Evolutionary conservation across 2,329 filamentous ascomycete genomes (phyloP).

Genomic region (Aphanoascus verrucosus): DNA sequence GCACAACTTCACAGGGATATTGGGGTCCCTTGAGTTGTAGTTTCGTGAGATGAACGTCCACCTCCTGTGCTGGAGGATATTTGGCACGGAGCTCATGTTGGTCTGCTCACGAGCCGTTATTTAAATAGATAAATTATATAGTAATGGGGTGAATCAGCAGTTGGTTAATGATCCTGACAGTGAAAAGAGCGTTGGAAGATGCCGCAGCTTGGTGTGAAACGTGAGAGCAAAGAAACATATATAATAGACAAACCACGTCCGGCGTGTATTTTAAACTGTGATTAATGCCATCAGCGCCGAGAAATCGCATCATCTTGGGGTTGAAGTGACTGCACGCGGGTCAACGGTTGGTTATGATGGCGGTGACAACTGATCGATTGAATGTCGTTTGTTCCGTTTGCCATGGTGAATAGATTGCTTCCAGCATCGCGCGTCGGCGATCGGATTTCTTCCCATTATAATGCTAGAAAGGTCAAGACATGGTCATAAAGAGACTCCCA

Average conservation of each 20-base stretch:
- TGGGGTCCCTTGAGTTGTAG: constrained; percentile 17
- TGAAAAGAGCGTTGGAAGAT: neutral
- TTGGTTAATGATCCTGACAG: neutral
- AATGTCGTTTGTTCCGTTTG: neutral
- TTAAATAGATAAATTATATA: neutral
- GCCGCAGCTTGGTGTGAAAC: neutral
- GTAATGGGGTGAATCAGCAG: neutral
- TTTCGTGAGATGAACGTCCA: constrained; percentile 2
- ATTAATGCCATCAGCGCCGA: neutral
- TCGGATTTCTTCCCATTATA: too few relatives aligned
- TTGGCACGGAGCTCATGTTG: neutral
- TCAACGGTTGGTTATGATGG: too few relatives aligned
- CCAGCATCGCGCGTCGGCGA: too few relatives aligned
- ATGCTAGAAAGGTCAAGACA: too few relatives aligned
- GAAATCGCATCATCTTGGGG: neutral
- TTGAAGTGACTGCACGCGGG: neutral
- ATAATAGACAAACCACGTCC: neutral
- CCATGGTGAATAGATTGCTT: too few relatives aligned
- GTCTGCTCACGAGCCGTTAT: neutral
- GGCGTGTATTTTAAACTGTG: neutral
- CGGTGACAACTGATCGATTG: neutral
- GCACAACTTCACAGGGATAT: constrained; percentile 40
- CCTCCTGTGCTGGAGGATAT: neutral
- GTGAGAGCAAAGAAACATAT: neutral
- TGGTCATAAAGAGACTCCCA: too few relatives aligned